Evolutionary conservation across 2,329 filamentous ascomycete species (phyloP).

Genomic region (Chalaropsis ovoidea): DNA sequence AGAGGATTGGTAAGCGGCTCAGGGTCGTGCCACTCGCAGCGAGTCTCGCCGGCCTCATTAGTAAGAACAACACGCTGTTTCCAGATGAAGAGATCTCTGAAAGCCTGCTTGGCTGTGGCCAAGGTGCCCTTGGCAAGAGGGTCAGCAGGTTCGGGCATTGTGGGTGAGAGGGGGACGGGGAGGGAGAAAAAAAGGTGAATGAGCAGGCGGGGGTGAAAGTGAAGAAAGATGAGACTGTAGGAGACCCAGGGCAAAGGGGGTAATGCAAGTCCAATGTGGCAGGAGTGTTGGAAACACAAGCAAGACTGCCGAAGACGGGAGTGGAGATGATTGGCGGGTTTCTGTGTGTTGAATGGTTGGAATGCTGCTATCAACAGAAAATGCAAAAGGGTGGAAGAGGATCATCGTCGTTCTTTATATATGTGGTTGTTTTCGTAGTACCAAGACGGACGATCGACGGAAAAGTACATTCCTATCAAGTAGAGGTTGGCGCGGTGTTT

Average conservation of each 20-base stretch:
- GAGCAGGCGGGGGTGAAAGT: neutral
- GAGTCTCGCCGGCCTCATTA: constrained; percentile 54
- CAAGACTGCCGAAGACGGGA: neutral
- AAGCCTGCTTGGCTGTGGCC: constrained; percentile 54
- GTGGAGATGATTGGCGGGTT: neutral
- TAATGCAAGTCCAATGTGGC: neutral
- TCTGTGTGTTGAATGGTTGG: neutral
- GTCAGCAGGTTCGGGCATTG: constrained; percentile 45
- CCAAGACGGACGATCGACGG: constrained; percentile 2
- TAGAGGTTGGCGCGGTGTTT: neutral
- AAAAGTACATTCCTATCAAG: constrained; percentile 1
- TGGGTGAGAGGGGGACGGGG: neutral
- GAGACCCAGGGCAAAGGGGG: neutral
- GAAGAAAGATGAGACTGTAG: neutral
- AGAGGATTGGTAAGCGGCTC: constrained; percentile 60
- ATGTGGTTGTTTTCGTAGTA: neutral
- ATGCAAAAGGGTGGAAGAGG: neutral
- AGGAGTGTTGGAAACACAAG: neutral
- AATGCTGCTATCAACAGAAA: constrained; percentile 13
- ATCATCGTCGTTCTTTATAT: constrained; percentile 7
- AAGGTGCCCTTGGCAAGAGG: constrained; percentile 55
- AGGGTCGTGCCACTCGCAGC: constrained; percentile 58
- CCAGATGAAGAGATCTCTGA: constrained; percentile 59
- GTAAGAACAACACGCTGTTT: constrained; percentile 60
- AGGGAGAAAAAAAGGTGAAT: constrained; percentile 18